Conservation (phyloP, 2,329 filamentous ascomycete genomes). For the Fusarium longipes region DNA sequence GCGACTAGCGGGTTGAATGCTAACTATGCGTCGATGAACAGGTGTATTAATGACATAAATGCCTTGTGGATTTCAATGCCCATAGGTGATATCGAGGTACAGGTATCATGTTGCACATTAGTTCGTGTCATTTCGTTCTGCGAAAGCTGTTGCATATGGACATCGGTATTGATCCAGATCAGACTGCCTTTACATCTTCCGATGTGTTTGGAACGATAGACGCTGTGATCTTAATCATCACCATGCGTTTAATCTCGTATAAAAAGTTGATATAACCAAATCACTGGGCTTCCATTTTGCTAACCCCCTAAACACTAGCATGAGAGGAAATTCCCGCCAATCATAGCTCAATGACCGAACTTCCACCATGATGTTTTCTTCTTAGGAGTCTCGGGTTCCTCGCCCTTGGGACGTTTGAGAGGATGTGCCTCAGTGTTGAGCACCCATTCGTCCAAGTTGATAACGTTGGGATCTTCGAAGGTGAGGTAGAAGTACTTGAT, state of each 20-base stretch:
- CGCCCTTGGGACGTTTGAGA: conserved; percentile 50
- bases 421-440: conserved; percentile 70
- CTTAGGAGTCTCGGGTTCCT: conserved; percentile 19
- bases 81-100: not conserved
- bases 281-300: not conserved
- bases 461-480: conserved; percentile 70
- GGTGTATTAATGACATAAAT: conserved; percentile 5
- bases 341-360: conserved; percentile 18
- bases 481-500: conserved; percentile 82
- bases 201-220: not conserved
- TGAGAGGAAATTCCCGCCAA: not conserved
- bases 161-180: not conserved
- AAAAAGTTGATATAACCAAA: conserved; percentile 9
- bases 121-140: not conserved
- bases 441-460: conserved; percentile 78
- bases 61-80: not conserved
- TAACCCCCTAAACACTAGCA: conserved; percentile 7
- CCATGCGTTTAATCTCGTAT: not conserved
- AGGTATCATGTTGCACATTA: not conserved
- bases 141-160: not conserved
- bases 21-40: not conserved
- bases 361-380: conserved; percentile 30
- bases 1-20: conserved; percentile 32
- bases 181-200: not conserved
- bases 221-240: not conserved